Evolutionary conservation across 768 basidiomycete species (phyloP), one percentile per base, ranked within the genome.

Genomic region (Lactarius sanguifluus): DNA sequence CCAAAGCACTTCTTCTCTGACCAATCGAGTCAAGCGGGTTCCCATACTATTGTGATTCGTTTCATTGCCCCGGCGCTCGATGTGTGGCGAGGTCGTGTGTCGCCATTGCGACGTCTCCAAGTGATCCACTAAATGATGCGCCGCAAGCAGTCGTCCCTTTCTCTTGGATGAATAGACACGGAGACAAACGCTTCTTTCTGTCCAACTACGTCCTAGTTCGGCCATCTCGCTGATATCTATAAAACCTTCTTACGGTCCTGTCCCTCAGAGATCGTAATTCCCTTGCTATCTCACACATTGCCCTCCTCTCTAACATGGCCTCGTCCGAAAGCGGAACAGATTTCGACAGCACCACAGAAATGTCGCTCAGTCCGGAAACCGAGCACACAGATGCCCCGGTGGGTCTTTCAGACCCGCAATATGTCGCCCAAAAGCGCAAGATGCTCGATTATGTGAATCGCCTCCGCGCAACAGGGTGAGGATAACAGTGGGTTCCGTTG

Each of bases 391-490:
- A 66, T 45, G 23, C 1, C 38, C 79, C 76, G 2, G 80, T 89
- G 5, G 88, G 88, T 0, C 78, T 89, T 0, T 83, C 85, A 0
- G 80, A 83, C 65, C 77, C 82, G 0, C 70, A 75, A 12, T 73
- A 81, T n/a, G 76, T 80, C 0, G 74, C 77, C 3, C 75, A 74
- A 1, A 78, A 86, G 6, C 79, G 82, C 5, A 77, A 74, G 16
- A 82, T 88, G 79, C 77, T 90, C 0, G 87, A 89, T 59, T 72
- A 86, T 0, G 78, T 88, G 2, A 87, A 89, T 63, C 81, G 81
- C 1, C 73, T 90, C 0, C 85, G 85, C 12, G 83, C 75, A 55
- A 88, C 86, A 0, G 89, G 89, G 89, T 87, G 66, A 15, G 76
- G 10, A 20, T 69, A 60, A 5, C 20, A 23, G 64, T 32, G 52